A percentile compares a stretch with the other conserved stretches of the same genome.
These are phyloP conservation scores for Nannizziopsis arthrosporioides DNA, from an alignment of 2,329 filamentous ascomycete genomes.

Conservation along the genomic window DNA sequence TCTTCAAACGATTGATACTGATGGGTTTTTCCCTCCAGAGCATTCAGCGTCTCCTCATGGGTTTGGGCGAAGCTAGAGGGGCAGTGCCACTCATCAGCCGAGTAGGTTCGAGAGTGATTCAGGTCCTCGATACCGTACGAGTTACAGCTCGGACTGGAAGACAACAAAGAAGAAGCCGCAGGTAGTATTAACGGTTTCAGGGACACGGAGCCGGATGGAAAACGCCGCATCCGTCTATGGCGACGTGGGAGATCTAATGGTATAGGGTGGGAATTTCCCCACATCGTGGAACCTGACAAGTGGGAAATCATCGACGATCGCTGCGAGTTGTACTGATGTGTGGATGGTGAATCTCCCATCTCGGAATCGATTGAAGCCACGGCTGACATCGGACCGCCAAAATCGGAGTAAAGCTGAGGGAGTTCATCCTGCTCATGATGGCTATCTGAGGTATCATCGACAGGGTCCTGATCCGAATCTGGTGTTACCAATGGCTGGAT, in stretches of 20 bases:
- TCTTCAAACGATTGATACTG: conserved; percentile 21
- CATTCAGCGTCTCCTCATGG: conserved; percentile 24
- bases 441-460: background rate
- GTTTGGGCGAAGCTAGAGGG: conserved; percentile 4
- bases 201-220: conserved; percentile 26
- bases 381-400: conserved; percentile 12
- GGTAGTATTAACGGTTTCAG: conserved; percentile 27
- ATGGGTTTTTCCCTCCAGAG: conserved; percentile 22
- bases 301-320: conserved; percentile 20
- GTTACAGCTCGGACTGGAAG: conserved; percentile 5
- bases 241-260: conserved; percentile 18
- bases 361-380: conserved; percentile 17
- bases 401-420: conserved; percentile 4
- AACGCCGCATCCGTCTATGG: conserved; percentile 24
- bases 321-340: conserved; percentile 16
- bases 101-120: conserved; percentile 6
- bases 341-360: conserved; percentile 16
- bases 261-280: conserved; percentile 19
- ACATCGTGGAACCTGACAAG: conserved; percentile 17
- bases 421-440: conserved; percentile 3
- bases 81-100: conserved; percentile 6
- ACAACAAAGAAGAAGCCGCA: conserved; percentile 11
- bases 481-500: conserved; percentile 15
- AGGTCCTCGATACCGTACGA: background rate
- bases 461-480: conserved; percentile 1